Evolutionary conservation across 2,329 filamentous ascomycete genomes (phyloP).

Genomic region (Penicillium sp.): DNA sequence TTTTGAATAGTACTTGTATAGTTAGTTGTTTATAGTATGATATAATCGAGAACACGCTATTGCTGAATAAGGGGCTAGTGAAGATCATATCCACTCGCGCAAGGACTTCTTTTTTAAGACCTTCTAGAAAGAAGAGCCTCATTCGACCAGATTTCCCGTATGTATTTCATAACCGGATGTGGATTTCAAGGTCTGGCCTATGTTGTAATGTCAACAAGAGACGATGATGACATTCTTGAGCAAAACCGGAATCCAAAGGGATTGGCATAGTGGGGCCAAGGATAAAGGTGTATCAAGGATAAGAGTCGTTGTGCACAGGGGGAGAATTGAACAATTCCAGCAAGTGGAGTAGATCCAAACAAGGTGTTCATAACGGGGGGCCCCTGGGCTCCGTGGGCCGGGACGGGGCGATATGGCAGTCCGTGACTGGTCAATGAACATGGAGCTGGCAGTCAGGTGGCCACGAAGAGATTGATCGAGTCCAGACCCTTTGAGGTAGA

Average conservation of each 20-base stretch:
- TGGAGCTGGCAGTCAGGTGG: slow-evolving; percentile 13
- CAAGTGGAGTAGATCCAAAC: slow-evolving; percentile 9
- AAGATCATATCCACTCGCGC: slow-evolving; percentile 11
- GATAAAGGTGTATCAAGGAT: neutral
- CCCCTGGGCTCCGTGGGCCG: neutral
- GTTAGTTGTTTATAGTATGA: neutral
- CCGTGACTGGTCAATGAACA: slow-evolving; percentile 1
- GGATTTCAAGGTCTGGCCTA: neutral
- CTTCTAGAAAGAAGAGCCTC: slow-evolving; percentile 3
- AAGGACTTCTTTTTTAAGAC: neutral
- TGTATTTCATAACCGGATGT: neutral
- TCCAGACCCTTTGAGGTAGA: slow-evolving; percentile 6
- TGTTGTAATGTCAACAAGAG: too few relatives aligned
- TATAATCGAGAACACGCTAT: neutral
- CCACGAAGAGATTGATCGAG: slow-evolving; percentile 11
- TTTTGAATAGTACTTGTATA: neutral
- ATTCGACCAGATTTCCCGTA: neutral
- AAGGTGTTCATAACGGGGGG: slow-evolving; percentile 5
- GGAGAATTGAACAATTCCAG: slow-evolving; percentile 1
- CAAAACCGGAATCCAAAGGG: neutral
- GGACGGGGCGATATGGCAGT: neutral
- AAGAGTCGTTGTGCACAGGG: neutral
- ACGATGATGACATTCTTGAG: neutral
- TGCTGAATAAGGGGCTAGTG: slow-evolving; percentile 3
- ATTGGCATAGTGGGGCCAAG: neutral